Evolutionary conservation across 352 stramenopile species (phyloP).

Genomic region (Globisporangium lucens): DNA sequence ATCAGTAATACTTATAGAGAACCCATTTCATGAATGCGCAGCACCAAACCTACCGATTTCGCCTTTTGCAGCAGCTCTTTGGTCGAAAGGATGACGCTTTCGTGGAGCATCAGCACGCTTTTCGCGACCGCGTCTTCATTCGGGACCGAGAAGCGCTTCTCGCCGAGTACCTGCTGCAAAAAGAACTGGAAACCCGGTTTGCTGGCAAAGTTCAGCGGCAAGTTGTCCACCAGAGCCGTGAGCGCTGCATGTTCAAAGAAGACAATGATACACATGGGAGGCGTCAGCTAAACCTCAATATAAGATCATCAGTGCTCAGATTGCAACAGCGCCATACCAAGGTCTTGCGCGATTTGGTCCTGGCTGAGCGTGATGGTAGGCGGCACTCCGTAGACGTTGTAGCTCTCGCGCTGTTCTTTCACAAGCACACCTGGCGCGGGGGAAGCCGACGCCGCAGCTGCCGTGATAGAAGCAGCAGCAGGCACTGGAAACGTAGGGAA

Average conservation of each 20-base stretch:
- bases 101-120: constrained; percentile 63
- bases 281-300: neutral
- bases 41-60: constrained; percentile 36
- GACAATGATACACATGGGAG: neutral
- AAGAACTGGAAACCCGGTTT: constrained; percentile 73
- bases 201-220: constrained; percentile 55
- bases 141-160: constrained; percentile 58
- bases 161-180: constrained; percentile 57
- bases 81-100: constrained; percentile 62
- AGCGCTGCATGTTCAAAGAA: constrained; percentile 33
- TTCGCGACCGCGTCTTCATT: constrained; percentile 59
- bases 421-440: constrained; percentile 12
- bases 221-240: constrained; percentile 70
- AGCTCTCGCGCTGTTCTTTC: constrained; percentile 47
- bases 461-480: neutral
- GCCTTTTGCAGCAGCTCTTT: constrained; percentile 61
- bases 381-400: constrained; percentile 19
- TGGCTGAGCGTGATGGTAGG: constrained; percentile 32
- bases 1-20: neutral
- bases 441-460: neutral
- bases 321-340: constrained; percentile 27
- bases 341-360: constrained; percentile 70
- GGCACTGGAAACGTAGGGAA: neutral
- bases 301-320: neutral
- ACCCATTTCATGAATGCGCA: neutral